Percentiles rank a stretch among this genome's conserved stretches.
These are phyloP conservation scores for Phytophthora uliginosa DNA, from an alignment of 352 stramenopile genomes.

Conservation along the genomic window DNA sequence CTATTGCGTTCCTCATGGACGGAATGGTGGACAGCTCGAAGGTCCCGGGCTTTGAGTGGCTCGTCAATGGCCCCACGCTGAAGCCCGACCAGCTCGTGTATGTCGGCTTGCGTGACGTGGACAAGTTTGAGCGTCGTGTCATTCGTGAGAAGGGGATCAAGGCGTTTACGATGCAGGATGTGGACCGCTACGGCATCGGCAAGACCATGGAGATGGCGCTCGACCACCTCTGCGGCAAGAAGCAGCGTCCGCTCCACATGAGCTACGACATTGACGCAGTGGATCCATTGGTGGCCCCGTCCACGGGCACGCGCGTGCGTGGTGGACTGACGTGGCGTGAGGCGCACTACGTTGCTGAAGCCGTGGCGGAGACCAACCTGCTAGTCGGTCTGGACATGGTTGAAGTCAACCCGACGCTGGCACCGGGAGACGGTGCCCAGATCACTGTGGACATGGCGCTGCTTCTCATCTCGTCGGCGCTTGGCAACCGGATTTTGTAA, in stretches of 20 bases:
- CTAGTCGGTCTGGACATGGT: constrained; percentile 95
- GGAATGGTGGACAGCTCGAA: constrained; percentile 90
- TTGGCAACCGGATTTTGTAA: constrained; percentile 95
- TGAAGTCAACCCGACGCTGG: constrained; percentile 96
- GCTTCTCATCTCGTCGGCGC: constrained; percentile 93
- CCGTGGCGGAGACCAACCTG: constrained; percentile 92
- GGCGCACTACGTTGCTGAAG: constrained; percentile 97
- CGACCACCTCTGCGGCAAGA: constrained; percentile 92
- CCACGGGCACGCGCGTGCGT: constrained; percentile 96
- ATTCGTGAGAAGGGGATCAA: constrained; percentile 96
- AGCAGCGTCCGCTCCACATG: constrained; percentile 95
- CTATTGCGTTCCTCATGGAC: constrained; percentile 95
- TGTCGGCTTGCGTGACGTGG: constrained; percentile 96
- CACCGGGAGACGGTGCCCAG: constrained; percentile 86
- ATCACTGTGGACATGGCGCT: constrained; percentile 96
- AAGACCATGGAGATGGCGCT: constrained; percentile 97
- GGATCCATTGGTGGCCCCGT: constrained; percentile 95
- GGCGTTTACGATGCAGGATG: constrained; percentile 97
- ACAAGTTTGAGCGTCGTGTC: constrained; percentile 91
- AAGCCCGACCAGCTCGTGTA: constrained; percentile 95
- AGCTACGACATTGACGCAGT: constrained; percentile 99
- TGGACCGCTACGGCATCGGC: constrained; percentile 97
- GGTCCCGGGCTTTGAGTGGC: constrained; percentile 96
- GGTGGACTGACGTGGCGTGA: constrained; percentile 97
- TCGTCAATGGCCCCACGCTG: constrained; percentile 82